Conservation (phyloP, 306 rosid species). For the Rosa persica region DNA sequence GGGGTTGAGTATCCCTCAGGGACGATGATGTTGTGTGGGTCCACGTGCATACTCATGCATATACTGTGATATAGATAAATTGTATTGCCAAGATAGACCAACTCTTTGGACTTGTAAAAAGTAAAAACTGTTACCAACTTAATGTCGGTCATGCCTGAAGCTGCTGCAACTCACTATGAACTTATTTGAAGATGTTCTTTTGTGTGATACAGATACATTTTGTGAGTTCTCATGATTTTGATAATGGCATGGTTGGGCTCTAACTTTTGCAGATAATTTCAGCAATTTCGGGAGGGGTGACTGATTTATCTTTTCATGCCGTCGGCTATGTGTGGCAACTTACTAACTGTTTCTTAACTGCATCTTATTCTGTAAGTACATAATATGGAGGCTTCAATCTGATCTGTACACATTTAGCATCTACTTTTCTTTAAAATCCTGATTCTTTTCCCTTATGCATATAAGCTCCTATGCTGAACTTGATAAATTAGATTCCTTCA, state of each 20-base stretch:
- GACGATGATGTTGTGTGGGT: background rate
- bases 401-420: background rate
- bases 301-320: constrained; percentile 84
- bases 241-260: background rate
- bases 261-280: constrained; percentile 84
- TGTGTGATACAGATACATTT: background rate
- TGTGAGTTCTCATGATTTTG: background rate
- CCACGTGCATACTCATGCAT: background rate
- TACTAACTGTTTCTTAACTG: constrained; percentile 88
- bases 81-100: background rate
- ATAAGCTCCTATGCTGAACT: background rate
- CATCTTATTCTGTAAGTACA: constrained; percentile 95
- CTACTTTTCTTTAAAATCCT: background rate
- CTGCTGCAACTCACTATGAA: background rate
- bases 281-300: constrained; percentile 89
- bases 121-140: background rate
- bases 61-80: background rate
- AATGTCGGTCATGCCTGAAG: background rate
- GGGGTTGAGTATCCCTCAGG: background rate
- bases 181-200: background rate
- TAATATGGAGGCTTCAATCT: constrained; percentile 12
- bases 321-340: constrained; percentile 90
- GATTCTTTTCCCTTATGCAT: background rate
- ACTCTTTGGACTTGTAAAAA: background rate
- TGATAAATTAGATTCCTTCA: background rate